Evolutionary conservation across 2,329 filamentous ascomycete species (phyloP).

Genomic region (Sporothrix brunneoviolacea): DNA sequence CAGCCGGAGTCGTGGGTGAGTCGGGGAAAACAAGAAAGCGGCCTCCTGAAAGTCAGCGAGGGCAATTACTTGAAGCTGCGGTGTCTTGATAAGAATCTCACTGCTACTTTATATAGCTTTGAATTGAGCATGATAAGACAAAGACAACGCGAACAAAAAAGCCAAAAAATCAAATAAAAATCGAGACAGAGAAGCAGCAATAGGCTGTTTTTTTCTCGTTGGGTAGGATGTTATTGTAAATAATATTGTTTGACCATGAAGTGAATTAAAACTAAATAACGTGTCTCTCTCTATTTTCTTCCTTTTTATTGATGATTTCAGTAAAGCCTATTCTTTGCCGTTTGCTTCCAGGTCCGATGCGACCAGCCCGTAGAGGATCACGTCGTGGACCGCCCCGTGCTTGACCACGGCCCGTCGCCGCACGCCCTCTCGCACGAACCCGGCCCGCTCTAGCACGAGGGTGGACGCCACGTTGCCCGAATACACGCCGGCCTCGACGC

Average conservation of each 20-base stretch:
- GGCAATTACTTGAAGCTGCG: too few species aligned
- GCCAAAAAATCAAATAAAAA: too few species aligned
- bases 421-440: conserved; percentile 38
- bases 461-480: conserved; percentile 35
- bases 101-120: too few species aligned
- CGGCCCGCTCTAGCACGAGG: conserved; percentile 36
- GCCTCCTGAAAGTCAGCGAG: too few species aligned
- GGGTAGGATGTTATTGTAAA: neutral
- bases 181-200: neutral
- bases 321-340: too few species aligned
- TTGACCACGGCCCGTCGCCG: conserved; percentile 37
- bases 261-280: too few species aligned
- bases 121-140: too few species aligned
- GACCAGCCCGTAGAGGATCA: conserved; percentile 31
- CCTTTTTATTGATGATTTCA: too few species aligned
- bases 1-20: neutral
- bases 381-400: conserved; percentile 32
- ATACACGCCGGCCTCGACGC: conserved; percentile 36
- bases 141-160: too few species aligned
- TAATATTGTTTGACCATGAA: neutral
- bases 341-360: conserved; percentile 6
- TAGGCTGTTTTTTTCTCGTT: neutral
- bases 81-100: too few species aligned
- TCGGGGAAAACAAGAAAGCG: neutral
- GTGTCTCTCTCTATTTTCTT: too few species aligned